phyloP scores from a whole-genome alignment of 192 early-diverging fungal species.

The Entophlyctis luteolus region DNA sequence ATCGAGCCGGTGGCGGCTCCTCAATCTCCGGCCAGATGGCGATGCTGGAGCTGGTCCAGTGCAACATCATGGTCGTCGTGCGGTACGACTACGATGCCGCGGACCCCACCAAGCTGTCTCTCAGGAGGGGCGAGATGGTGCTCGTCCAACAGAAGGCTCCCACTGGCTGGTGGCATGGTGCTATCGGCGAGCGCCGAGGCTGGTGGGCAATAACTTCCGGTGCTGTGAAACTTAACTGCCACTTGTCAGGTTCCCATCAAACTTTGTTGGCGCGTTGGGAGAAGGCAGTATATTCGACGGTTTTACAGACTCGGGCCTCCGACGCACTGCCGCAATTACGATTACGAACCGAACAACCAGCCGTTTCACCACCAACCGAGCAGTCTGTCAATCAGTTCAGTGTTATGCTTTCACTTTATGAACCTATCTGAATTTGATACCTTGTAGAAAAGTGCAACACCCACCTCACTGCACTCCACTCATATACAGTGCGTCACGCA shows the following conservation, averaged over 20 bases:
- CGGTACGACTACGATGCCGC: constrained; percentile 75
- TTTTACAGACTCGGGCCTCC: neutral
- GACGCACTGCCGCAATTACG: neutral
- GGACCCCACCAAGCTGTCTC: constrained; percentile 73
- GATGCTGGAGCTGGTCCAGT: too few relatives aligned
- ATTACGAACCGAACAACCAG: neutral
- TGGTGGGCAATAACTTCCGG: neutral
- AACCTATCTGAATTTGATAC: neutral
- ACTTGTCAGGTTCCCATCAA: constrained; percentile 70
- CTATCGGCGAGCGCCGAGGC: constrained; percentile 70
- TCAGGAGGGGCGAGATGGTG: constrained; percentile 81
- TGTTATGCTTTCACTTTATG: neutral
- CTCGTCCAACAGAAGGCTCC: constrained; percentile 84
- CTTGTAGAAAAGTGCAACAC: too few relatives aligned
- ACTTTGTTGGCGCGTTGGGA: constrained; percentile 67
- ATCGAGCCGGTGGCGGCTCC: too few relatives aligned
- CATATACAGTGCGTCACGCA: constrained; percentile 41
- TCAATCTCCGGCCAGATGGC: too few relatives aligned
- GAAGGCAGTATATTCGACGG: neutral
- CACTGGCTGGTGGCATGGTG: constrained; percentile 97
- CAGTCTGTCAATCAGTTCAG: too few relatives aligned
- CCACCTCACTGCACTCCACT: too few relatives aligned
- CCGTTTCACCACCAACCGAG: too few relatives aligned
- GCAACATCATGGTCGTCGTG: too few relatives aligned
- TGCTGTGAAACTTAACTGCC: neutral